Conservation (phyloP, 2,329 filamentous ascomycete species). For the Aspergillus amoenus region DNA sequence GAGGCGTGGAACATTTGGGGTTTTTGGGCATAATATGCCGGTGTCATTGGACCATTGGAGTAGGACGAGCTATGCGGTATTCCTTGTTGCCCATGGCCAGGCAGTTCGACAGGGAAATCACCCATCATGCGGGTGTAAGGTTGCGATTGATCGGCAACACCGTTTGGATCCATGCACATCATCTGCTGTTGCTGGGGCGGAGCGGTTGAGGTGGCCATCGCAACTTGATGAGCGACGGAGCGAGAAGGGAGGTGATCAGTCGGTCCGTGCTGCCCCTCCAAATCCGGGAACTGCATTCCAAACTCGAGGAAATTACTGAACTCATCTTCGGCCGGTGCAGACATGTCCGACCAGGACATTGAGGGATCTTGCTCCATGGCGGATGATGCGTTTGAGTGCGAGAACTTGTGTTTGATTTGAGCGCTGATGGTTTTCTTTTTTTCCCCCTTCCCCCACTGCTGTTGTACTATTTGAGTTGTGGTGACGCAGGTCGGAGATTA, state of each 20-base stretch:
- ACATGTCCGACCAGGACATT: slow-evolving; percentile 34
- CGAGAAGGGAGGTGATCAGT: slow-evolving; percentile 35
- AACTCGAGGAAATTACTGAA: slow-evolving; percentile 52
- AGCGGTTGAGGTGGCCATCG: slow-evolving; percentile 34
- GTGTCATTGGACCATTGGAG: slow-evolving; percentile 31
- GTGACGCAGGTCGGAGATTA: slow-evolving; percentile 3
- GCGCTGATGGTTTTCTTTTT: neutral
- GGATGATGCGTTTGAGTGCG: neutral
- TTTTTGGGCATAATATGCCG: slow-evolving; percentile 35
- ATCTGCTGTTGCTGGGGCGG: slow-evolving; percentile 24
- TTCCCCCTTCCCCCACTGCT: neutral
- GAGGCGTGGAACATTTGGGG: slow-evolving; percentile 20
- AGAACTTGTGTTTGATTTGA: neutral
- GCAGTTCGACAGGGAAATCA: slow-evolving; percentile 35
- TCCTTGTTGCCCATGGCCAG: slow-evolving; percentile 19
- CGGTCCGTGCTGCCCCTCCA: slow-evolving; percentile 41
- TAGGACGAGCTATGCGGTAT: slow-evolving; percentile 31
- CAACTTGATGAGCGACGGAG: slow-evolving; percentile 30
- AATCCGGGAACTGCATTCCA: slow-evolving; percentile 46
- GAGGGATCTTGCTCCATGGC: slow-evolving; percentile 40
- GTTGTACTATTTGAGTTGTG: neutral
- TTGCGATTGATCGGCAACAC: slow-evolving; percentile 22
- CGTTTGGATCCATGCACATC: slow-evolving; percentile 29
- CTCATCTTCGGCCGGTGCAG: slow-evolving; percentile 44
- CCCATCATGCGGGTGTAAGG: slow-evolving; percentile 34